These are phyloP conservation scores for Polytolypa hystricis DNA, from an alignment of 2,329 filamentous ascomycete species.

Conservation along the genomic window DNA sequence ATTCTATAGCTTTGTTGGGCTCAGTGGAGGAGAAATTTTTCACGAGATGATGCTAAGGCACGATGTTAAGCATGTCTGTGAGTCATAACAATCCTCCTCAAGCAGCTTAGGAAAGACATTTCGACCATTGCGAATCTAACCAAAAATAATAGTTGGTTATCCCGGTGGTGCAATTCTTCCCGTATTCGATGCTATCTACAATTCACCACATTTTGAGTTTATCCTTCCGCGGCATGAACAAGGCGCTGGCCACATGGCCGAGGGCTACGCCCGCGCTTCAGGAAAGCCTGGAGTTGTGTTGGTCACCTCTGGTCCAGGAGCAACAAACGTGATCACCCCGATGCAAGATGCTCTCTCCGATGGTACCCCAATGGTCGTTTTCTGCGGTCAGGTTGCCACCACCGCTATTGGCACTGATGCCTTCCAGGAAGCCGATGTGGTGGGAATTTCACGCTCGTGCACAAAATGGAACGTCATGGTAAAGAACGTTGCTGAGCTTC, in stretches of 20 bases:
- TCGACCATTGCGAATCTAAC: no score
- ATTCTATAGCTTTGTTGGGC: slow-evolving; percentile 73
- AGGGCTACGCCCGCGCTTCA: slow-evolving; percentile 88
- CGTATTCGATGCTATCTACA: slow-evolving; percentile 98
- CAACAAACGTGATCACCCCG: slow-evolving; percentile 91
- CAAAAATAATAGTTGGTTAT: slow-evolving; percentile 58
- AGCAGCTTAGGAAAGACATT: no score
- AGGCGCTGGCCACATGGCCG: slow-evolving; percentile 95
- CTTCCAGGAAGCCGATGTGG: slow-evolving; percentile 91
- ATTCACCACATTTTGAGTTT: slow-evolving; percentile 93
- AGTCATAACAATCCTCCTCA: slow-evolving; percentile 30
- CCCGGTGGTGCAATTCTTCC: slow-evolving; percentile 93
- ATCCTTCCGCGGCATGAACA: slow-evolving; percentile 93
- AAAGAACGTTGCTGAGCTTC: slow-evolving; percentile 86
- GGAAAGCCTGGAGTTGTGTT: slow-evolving; percentile 92
- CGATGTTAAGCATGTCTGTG: slow-evolving; percentile 87
- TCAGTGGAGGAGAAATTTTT: slow-evolving; percentile 92
- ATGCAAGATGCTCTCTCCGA: slow-evolving; percentile 95
- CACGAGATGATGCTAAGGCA: slow-evolving; percentile 98
- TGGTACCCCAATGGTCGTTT: slow-evolving; percentile 91
- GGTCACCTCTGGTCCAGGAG: slow-evolving; percentile 91
- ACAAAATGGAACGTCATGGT: slow-evolving; percentile 99
- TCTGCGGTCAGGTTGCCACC: slow-evolving; percentile 85
- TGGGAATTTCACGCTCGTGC: slow-evolving; percentile 88
- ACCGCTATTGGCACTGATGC: slow-evolving; percentile 86